phyloP scores from a whole-genome alignment of 2,329 filamentous ascomycete species.

The Colletotrichum sansevieriae region DNA sequence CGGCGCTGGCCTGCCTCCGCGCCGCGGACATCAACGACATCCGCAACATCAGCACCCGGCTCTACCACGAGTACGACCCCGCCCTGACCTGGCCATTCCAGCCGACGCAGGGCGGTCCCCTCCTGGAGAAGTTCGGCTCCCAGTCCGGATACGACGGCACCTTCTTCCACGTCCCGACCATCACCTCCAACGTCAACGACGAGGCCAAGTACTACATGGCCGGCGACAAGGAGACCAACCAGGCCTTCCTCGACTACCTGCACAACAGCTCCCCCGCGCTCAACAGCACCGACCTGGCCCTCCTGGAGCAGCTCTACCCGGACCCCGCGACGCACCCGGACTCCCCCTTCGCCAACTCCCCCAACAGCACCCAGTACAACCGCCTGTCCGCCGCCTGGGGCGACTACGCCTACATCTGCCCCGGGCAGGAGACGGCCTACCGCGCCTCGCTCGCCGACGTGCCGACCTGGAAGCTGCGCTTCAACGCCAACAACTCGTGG shows the following conservation, averaged over 20 bases:
- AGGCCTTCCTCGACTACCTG: conserved; percentile 53
- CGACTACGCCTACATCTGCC: conserved; percentile 60
- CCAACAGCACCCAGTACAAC: conserved; percentile 59
- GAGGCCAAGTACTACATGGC: conserved; percentile 53
- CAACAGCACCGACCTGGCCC: conserved; percentile 47
- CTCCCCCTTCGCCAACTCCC: conserved; percentile 53
- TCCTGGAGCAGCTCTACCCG: conserved; percentile 50
- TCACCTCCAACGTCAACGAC: conserved; percentile 54
- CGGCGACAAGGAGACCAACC: conserved; percentile 51
- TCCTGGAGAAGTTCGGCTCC: conserved; percentile 62
- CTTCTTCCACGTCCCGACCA: conserved; percentile 53
- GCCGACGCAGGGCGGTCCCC: conserved; percentile 58
- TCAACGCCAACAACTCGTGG: conserved; percentile 75
- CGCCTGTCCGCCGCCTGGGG: conserved; percentile 58
- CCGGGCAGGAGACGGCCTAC: conserved; percentile 61
- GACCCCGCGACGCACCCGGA: conserved; percentile 50
- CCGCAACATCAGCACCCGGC: conserved; percentile 67
- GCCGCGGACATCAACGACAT: conserved; percentile 65
- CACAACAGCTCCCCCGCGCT: conserved; percentile 51
- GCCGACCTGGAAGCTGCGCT: conserved; percentile 82
- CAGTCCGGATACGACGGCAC: conserved; percentile 53
- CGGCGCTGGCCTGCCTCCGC: conserved; percentile 67
- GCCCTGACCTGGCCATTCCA: conserved; percentile 69
- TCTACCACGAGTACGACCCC: conserved; percentile 68
- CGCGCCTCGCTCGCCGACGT: conserved; percentile 75